Evolutionary conservation across 768 basidiomycete species (phyloP).

Genomic region (Exsudoporus frostii): DNA sequence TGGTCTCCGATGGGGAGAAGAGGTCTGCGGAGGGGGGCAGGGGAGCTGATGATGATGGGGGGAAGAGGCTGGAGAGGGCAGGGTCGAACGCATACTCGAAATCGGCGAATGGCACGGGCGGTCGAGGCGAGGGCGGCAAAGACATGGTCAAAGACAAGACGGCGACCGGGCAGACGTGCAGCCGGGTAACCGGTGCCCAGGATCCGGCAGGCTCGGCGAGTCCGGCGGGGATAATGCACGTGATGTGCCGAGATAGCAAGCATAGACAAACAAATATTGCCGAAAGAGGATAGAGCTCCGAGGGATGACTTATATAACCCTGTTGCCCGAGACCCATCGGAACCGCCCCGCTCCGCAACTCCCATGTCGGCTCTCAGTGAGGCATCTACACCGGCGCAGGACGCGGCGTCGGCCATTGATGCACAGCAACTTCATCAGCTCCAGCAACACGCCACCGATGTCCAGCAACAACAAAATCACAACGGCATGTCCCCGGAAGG

Average conservation of each 20-base stretch:
- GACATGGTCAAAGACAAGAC: slow-evolving; percentile 26
- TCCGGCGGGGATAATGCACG: slow-evolving; percentile 6
- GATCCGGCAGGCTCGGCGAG: slow-evolving; percentile 4
- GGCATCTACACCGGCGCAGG: slow-evolving; percentile 64
- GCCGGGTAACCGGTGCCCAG: slow-evolving; percentile 22
- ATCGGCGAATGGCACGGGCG: slow-evolving; percentile 60
- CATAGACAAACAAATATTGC: slow-evolving; percentile 23
- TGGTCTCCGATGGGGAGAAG: slow-evolving; percentile 75
- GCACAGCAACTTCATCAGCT: slow-evolving; percentile 48
- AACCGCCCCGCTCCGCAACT: slow-evolving; percentile 40
- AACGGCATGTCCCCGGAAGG: slow-evolving; percentile 32
- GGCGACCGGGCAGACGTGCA: slow-evolving; percentile 12
- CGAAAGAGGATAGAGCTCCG: slow-evolving; percentile 28
- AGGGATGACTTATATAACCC: slow-evolving; percentile 27
- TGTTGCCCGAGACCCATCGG: slow-evolving; percentile 28
- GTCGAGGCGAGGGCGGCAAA: slow-evolving; percentile 33
- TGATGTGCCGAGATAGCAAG: slow-evolving; percentile 24
- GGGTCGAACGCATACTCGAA: slow-evolving; percentile 75
- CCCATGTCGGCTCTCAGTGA: slow-evolving; percentile 76
- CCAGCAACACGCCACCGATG: slow-evolving; percentile 34
- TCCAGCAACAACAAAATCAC: slow-evolving; percentile 35
- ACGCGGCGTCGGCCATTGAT: slow-evolving; percentile 60
- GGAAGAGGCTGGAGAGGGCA: slow-evolving; percentile 51
- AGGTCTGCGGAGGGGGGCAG: slow-evolving; percentile 73
- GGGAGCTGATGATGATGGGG: slow-evolving; percentile 55